These are phyloP conservation scores for Teratosphaeria zuluensis DNA, from an alignment of 2,329 filamentous ascomycete genomes.

Conservation along the genomic window DNA sequence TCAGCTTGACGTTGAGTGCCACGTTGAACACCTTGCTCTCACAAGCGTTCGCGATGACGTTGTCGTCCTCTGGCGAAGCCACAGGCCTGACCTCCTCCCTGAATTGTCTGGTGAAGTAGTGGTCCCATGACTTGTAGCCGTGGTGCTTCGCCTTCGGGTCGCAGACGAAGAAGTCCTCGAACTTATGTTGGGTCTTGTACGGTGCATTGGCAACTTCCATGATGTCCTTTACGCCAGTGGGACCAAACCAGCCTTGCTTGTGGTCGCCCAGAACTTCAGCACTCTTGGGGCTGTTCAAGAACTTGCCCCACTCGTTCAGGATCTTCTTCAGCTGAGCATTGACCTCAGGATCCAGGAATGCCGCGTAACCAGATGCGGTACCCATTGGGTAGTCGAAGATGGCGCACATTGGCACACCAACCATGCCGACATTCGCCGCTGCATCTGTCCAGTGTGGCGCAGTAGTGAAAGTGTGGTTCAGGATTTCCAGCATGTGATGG, in stretches of 20 bases:
- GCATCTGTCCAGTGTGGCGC: conserved; percentile 34
- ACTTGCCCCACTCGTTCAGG: conserved; percentile 40
- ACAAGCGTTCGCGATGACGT: conserved; percentile 53
- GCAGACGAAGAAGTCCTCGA: conserved; percentile 51
- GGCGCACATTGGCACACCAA: conserved; percentile 48
- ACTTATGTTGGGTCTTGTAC: conserved; percentile 16
- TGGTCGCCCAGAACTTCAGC: conserved; percentile 29
- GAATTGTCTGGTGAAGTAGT: conserved; percentile 57
- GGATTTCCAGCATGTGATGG: conserved; percentile 53
- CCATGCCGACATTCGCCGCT: conserved; percentile 33
- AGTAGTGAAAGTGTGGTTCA: conserved; percentile 46
- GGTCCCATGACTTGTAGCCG: conserved; percentile 59
- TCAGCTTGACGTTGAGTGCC: conserved; percentile 40
- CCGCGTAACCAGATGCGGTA: conserved; percentile 43
- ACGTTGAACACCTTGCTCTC: conserved; percentile 53
- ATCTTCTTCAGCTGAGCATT: conserved; percentile 45
- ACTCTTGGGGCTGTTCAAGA: conserved; percentile 24
- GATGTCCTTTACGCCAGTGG: conserved; percentile 29
- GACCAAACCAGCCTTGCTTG: conserved; percentile 32
- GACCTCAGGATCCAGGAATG: conserved; percentile 44
- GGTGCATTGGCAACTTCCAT: conserved; percentile 23
- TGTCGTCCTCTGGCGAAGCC: conserved; percentile 44
- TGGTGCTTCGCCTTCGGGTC: conserved; percentile 45
- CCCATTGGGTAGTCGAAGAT: conserved; percentile 52
- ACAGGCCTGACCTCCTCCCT: conserved; percentile 49